A percentile compares a stretch with the other conserved stretches of the same genome.
These are phyloP conservation scores for Barnettozyma vustinii DNA, from an alignment of 805 yeast species.

Conservation along the genomic window DNA sequence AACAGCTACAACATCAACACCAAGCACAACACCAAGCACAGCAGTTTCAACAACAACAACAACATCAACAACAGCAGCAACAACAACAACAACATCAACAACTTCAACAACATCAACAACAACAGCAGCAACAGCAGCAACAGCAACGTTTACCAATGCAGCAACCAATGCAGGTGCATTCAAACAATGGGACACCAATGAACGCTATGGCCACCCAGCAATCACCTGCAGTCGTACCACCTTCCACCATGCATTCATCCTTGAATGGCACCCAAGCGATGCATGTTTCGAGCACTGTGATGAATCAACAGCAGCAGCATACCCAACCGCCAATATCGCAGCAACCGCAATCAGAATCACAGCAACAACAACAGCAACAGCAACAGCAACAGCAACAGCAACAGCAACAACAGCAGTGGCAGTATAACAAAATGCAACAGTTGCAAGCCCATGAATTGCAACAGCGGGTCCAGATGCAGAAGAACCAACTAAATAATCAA, in stretches of 20 bases:
- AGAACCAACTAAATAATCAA: conserved; percentile 15
- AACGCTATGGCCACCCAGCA: neutral
- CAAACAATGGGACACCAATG: neutral
- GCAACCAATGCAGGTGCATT: neutral
- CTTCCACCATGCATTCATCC: neutral
- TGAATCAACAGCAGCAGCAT: neutral
- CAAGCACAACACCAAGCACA: too few relatives aligned
- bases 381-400: neutral
- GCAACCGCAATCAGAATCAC: neutral
- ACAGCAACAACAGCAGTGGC: conserved; percentile 15
- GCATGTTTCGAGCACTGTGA: neutral
- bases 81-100: neutral
- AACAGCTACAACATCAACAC: neutral
- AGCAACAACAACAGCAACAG: conserved; percentile 5
- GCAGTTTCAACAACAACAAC: conserved; percentile 4
- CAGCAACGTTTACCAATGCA: conserved; percentile 4
- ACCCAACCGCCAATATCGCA: neutral
- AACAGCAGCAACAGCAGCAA: conserved; percentile 6
- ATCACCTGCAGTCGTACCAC: neutral
- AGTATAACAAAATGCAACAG: conserved; percentile 19
- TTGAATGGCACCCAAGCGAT: neutral
- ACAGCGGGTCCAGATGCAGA: conserved; percentile 22
- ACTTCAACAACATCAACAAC: neutral
- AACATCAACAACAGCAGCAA: neutral
- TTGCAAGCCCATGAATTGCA: conserved; percentile 20